Conservation (phyloP, 2,329 filamentous ascomycete species). For the Triangularia verruculosa region DNA sequence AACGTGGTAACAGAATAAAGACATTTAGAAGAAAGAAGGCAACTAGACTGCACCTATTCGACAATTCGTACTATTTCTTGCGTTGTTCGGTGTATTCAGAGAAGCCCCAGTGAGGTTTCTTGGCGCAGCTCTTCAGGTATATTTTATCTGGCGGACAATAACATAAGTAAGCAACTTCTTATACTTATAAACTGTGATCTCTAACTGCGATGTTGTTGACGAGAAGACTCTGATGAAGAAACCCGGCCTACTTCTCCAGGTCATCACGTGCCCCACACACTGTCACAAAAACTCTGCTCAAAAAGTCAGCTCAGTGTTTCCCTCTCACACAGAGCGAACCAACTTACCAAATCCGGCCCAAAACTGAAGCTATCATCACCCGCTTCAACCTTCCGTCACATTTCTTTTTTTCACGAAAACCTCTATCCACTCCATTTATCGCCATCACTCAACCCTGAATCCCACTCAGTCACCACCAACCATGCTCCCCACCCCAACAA, state of each 20-base stretch:
- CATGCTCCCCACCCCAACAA: constrained; percentile 93
- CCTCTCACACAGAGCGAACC: not conserved
- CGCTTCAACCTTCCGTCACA: not conserved
- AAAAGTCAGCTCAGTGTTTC: not conserved
- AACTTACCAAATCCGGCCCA: constrained; percentile 10
- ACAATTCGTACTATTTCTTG: too few relatives aligned
- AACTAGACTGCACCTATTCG: too few relatives aligned
- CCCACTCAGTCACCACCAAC: not conserved
- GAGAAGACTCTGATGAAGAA: not conserved
- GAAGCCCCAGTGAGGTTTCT: too few relatives aligned
- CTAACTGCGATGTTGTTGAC: not conserved
- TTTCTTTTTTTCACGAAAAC: too few relatives aligned
- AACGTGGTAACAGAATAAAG: too few relatives aligned
- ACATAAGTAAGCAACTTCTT: too few relatives aligned
- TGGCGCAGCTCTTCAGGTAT: too few relatives aligned
- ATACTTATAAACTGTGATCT: not conserved
- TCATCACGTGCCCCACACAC: constrained; percentile 17
- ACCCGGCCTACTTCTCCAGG: not conserved
- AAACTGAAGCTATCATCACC: constrained; percentile 27
- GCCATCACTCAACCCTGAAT: too few relatives aligned
- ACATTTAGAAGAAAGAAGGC: too few relatives aligned
- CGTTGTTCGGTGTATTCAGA: too few relatives aligned
- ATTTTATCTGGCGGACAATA: too few relatives aligned
- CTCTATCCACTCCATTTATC: too few relatives aligned
- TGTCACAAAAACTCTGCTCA: not conserved